Conservation (phyloP, 768 basidiomycete genomes). For the Leucocoprinus sp. region DNA sequence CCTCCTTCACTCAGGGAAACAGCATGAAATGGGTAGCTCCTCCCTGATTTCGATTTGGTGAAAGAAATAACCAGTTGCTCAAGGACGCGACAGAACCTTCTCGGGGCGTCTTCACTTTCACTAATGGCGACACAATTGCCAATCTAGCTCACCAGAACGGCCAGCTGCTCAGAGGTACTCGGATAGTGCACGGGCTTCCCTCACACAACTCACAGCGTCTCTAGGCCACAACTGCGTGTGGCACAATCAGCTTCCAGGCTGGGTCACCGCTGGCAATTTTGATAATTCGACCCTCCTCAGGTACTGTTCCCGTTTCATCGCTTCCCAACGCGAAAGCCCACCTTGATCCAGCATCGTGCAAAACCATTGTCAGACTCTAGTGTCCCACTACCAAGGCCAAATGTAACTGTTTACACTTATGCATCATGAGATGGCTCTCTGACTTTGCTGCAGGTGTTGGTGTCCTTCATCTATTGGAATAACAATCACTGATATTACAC, state of each 20-base stretch:
- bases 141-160: conserved; percentile 36
- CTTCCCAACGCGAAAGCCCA: too few relatives aligned
- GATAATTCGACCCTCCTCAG: conserved; percentile 19
- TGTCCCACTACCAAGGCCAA: conserved; percentile 45
- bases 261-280: conserved; percentile 34
- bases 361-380: conserved; percentile 41
- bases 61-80: not conserved
- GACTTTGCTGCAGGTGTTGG: conserved; percentile 14
- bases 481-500: too few relatives aligned
- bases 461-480: too few relatives aligned
- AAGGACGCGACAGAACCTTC: conserved; percentile 45
- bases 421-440: not conserved
- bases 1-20: conserved; percentile 23
- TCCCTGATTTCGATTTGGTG: too few relatives aligned
- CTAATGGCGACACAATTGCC: conserved; percentile 37
- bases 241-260: conserved; percentile 45
- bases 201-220: too few relatives aligned
- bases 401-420: conserved; percentile 24
- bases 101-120: conserved; percentile 41
- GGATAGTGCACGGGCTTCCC: not conserved
- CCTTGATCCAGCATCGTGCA: conserved; percentile 28
- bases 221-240: conserved; percentile 39
- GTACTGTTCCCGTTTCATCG: too few relatives aligned
- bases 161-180: conserved; percentile 36
- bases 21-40: conserved; percentile 43